phyloP scores from a whole-genome alignment of 164 flowering plant genomes.

The Vitis labrusca region DNA sequence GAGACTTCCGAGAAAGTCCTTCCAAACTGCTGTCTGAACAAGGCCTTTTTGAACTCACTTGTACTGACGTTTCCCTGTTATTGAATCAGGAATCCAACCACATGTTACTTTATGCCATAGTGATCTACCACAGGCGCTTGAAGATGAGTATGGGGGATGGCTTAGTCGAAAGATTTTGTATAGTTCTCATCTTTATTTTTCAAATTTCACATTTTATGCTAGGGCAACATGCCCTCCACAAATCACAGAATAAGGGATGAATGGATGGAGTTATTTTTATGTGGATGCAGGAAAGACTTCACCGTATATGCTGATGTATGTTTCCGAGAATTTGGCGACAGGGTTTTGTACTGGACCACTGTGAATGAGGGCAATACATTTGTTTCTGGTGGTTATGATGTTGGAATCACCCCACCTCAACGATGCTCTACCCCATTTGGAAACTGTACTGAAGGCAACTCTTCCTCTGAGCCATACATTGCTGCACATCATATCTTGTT shows the following conservation, averaged over 20 bases:
- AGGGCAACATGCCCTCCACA: too few species aligned
- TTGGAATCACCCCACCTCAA: not conserved
- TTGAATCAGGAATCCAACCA: constrained; percentile 1
- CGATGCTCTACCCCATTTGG: constrained; percentile 10
- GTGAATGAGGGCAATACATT: constrained; percentile 8
- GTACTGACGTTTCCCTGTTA: too few species aligned
- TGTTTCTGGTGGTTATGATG: not conserved
- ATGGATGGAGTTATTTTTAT: too few species aligned
- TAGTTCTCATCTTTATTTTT: too few species aligned
- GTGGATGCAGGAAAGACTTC: constrained; percentile 8
- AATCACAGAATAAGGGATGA: too few species aligned
- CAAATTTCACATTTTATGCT: too few species aligned
- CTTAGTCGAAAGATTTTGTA: not conserved
- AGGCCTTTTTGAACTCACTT: too few species aligned
- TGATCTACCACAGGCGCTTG: constrained; percentile 2
- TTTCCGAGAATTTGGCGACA: constrained; percentile 5
- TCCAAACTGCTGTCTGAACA: too few species aligned
- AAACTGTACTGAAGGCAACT: constrained; percentile 5
- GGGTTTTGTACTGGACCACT: constrained; percentile 14
- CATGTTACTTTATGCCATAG: not conserved
- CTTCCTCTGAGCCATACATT: constrained; percentile 7
- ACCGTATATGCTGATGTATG: constrained; percentile 6
- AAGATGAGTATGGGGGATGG: constrained; percentile 1
- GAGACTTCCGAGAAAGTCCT: too few species aligned
- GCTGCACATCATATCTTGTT: constrained; percentile 12